Percentiles rank a stretch among this genome's conserved stretches.
phyloP scores from a whole-genome alignment of 805 yeast species.

The Yamadazyma endophytica region DNA sequence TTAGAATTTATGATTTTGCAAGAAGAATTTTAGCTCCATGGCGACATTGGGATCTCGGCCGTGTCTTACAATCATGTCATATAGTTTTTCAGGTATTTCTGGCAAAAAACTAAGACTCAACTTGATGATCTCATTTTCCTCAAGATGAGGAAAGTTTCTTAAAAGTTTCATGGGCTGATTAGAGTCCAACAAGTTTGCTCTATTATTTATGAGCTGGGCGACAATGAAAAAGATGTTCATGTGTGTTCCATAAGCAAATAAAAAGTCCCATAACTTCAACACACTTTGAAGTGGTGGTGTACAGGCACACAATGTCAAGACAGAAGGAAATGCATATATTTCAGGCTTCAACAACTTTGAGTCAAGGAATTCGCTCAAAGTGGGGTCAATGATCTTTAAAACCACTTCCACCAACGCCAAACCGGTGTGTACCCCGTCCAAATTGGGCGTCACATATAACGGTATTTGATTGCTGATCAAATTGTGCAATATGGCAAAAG shows the following conservation, averaged over 20 bases:
- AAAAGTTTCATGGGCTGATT: constrained; percentile 71
- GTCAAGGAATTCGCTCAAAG: constrained; percentile 53
- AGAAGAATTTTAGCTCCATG: constrained; percentile 22
- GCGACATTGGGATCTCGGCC: constrained; percentile 49
- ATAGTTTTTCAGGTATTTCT: constrained; percentile 62
- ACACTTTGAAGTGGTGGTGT: constrained; percentile 80
- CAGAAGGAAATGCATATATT: constrained; percentile 81
- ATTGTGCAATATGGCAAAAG: constrained; percentile 65
- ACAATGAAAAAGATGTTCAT: constrained; percentile 80
- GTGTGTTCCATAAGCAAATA: constrained; percentile 88
- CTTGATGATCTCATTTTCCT: constrained; percentile 71
- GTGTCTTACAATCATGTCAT: constrained; percentile 60
- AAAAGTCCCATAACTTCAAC: constrained; percentile 80
- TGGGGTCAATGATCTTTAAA: constrained; percentile 67
- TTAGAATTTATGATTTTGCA: constrained; percentile 11
- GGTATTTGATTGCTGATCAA: constrained; percentile 67
- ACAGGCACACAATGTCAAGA: constrained; percentile 80
- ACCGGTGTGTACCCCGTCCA: constrained; percentile 81
- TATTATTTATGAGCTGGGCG: constrained; percentile 71
- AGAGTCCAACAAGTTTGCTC: constrained; percentile 57
- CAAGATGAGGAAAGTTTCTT: constrained; percentile 66
- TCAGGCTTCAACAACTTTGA: constrained; percentile 74
- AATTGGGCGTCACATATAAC: constrained; percentile 67
- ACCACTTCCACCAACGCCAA: constrained; percentile 69
- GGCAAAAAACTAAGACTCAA: constrained; percentile 77